Evolutionary conservation across 2,329 filamentous ascomycete genomes (phyloP).

Genomic region (Cercospora sp.): DNA sequence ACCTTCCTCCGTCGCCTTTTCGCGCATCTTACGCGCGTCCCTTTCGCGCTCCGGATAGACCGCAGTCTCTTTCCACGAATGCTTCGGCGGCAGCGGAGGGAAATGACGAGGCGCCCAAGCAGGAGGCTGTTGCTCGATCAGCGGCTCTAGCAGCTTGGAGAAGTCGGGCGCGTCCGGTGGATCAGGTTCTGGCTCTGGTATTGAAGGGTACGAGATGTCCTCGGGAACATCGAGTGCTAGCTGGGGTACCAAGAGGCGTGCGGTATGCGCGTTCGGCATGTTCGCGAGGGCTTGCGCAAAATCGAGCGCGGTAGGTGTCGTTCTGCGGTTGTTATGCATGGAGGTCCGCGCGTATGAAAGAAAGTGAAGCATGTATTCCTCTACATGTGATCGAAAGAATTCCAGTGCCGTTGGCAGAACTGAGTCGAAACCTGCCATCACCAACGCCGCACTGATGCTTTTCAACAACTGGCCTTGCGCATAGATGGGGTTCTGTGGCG

Average conservation of each 20-base stretch:
- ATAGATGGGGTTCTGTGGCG: conserved; percentile 52
- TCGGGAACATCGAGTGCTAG: conserved; percentile 42
- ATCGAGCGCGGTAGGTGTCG: conserved; percentile 58
- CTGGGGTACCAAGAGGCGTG: conserved; percentile 44
- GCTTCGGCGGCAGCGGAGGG: conserved; percentile 62
- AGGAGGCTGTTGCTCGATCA: conserved; percentile 51
- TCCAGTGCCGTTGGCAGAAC: conserved; percentile 58
- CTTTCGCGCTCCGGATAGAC: conserved; percentile 60
- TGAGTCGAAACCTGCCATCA: conserved; percentile 55
- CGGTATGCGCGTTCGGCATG: conserved; percentile 38
- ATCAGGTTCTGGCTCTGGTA: conserved; percentile 44
- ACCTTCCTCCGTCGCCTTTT: conserved; percentile 65
- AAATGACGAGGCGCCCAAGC: conserved; percentile 61
- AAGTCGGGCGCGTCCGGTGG: conserved; percentile 46
- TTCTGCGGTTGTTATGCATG: conserved; percentile 59
- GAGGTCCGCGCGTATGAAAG: conserved; percentile 56
- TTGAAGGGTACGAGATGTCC: conserved; percentile 40
- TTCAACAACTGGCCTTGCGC: conserved; percentile 57
- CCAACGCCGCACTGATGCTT: conserved; percentile 55
- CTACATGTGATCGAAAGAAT: conserved; percentile 54
- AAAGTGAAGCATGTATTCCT: conserved; percentile 61
- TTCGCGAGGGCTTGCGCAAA: conserved; percentile 55
- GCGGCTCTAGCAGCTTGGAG: conserved; percentile 53
- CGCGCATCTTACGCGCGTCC: conserved; percentile 56
- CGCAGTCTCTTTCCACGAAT: conserved; percentile 62